Evolutionary conservation across 202 grass and related monocot genomes (phyloP).

Genomic region (Alloteropsis angusta): DNA sequence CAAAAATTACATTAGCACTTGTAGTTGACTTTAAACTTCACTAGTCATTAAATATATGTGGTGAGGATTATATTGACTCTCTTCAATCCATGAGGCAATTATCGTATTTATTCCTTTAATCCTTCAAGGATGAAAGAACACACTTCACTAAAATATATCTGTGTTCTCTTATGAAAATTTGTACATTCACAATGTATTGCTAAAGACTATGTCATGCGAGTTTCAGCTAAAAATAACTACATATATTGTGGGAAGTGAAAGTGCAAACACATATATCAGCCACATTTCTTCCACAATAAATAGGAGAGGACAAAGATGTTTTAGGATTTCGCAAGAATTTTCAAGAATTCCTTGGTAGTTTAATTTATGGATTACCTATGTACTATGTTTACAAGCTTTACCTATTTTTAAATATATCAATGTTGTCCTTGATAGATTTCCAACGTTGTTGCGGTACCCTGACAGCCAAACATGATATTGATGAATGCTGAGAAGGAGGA

Average conservation of each 20-base stretch:
- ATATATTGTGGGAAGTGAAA: background rate
- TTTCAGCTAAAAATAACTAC: background rate
- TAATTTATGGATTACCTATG: background rate
- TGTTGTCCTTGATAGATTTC: constrained; percentile 56
- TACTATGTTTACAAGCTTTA: background rate
- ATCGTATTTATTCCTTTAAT: background rate
- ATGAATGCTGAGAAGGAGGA: constrained; percentile 15
- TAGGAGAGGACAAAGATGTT: background rate
- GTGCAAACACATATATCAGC: background rate
- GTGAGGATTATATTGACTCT: too few relatives aligned
- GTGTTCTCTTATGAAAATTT: background rate
- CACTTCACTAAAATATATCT: background rate
- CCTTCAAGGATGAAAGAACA: background rate
- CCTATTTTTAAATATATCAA: constrained; percentile 47
- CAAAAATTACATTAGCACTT: background rate
- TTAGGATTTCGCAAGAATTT: background rate
- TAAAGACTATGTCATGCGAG: too few relatives aligned
- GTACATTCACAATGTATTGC: background rate
- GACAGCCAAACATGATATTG: constrained; percentile 32
- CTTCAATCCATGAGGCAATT: background rate
- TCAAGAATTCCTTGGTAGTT: background rate
- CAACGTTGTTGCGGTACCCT: constrained; percentile 38
- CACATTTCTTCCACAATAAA: background rate
- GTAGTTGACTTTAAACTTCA: background rate
- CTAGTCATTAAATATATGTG: background rate